Percentiles rank a stretch among this genome's conserved stretches.
phyloP scores from a whole-genome alignment of 78 protist genomes.

The Dictyostelium discoideum region DNA sequence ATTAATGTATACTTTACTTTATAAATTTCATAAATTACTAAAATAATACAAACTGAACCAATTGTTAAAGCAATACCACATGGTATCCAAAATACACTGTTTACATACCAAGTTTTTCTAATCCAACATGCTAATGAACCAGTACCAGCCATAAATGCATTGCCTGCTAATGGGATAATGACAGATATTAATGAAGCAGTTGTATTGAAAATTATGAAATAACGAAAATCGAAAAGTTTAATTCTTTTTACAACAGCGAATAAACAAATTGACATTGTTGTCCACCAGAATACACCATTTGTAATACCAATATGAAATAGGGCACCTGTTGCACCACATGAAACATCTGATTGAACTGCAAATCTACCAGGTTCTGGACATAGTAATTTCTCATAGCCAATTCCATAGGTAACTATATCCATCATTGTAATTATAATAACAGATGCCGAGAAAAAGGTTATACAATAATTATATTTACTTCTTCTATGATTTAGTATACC shows the following conservation, averaged over 20 bases:
- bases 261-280: conserved; percentile 49
- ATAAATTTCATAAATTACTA: conserved; percentile 43
- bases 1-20: conserved; percentile 10
- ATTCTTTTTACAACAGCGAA: conserved; percentile 16
- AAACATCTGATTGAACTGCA: conserved; percentile 41
- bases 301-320: conserved; percentile 23
- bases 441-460: conserved; percentile 8
- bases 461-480: conserved; percentile 31
- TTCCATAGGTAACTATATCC: conserved; percentile 21
- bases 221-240: background rate
- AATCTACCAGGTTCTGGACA: conserved; percentile 36
- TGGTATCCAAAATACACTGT: conserved; percentile 48
- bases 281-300: conserved; percentile 61
- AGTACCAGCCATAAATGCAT: background rate
- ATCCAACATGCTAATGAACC: conserved; percentile 60
- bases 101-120: background rate
- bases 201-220: background rate
- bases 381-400: conserved; percentile 1
- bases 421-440: conserved; percentile 12
- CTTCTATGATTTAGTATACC: conserved; percentile 19
- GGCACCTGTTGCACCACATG: conserved; percentile 21
- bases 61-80: background rate
- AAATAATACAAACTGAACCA: conserved; percentile 13
- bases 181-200: background rate
- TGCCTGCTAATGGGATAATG: conserved; percentile 15